Base-by-base conservation (phyloP, 2,329 filamentous ascomycete species). In the Colletotrichum cereale region DNA sequence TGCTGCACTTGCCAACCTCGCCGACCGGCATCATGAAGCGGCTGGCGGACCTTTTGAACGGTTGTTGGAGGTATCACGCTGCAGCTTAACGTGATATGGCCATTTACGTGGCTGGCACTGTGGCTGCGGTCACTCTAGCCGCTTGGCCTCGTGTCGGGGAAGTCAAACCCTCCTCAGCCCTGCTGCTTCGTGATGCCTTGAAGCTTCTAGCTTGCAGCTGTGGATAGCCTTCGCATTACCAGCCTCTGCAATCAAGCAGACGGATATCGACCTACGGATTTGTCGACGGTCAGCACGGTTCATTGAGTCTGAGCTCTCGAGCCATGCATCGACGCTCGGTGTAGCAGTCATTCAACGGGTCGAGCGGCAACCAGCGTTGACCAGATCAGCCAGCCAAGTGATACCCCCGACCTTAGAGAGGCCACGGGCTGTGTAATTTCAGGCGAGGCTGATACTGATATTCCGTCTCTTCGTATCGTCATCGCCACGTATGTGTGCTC, bases 341-440 rank as follows among this genome's bases (percentile, higher is more conserved):
- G 52, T 42, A 73, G 69, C 8, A 61, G 57, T 24, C 62, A 73
- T 44, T 34, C 24, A 55, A 70, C 8, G 29, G 40, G 64, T 26
- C 65, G 73, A 57, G 58, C 63, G 48, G 62, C 50, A 34, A 34
- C 8, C 69, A 68, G 29, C 56, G 60, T 36, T 56, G 62, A 48
- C 24, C 68, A 68, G 61, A 24, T 80, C 58, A 73, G 81, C 81
- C 7, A 42, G 69, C 11, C 76, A 74, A 24, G 76, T 81, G 18
- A 70, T 81, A 40, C 80, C 72, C 82, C 24, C 80, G 80, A n/a
- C 40, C 56, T 12, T 58, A 57, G 24, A 67, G 60, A 21, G n/a
- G 72, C 50, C 36, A 34, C 53, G 38, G 44, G 3, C 12, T 53
- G n/a, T 52, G 62, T 10, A 53, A 24, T 18, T 11, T 31, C 16